Conservation (phyloP, 305 asterid species). For the Plantago coronopus region DNA sequence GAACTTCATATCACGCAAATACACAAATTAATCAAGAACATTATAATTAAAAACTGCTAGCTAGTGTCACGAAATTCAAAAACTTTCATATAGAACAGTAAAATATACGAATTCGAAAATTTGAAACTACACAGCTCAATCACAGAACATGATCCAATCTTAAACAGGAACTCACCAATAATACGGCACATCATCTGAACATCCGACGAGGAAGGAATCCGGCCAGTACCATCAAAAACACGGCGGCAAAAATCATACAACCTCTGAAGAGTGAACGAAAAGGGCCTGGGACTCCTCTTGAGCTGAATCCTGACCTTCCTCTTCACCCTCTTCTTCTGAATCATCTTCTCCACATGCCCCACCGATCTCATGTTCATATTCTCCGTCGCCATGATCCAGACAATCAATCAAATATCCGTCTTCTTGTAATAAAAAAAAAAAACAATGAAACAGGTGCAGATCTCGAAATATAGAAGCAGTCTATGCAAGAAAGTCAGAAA, state of each 20-base stretch:
- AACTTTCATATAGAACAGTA: too few relatives aligned
- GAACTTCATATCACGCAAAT: too few relatives aligned
- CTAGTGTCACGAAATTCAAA: too few relatives aligned
- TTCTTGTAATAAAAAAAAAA: too few relatives aligned
- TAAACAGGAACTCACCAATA: slow-evolving; percentile 40
- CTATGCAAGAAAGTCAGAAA: slow-evolving; percentile 8
- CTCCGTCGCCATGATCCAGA: slow-evolving; percentile 30
- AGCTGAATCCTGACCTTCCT: slow-evolving; percentile 28
- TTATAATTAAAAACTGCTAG: too few relatives aligned
- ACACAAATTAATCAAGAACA: too few relatives aligned
- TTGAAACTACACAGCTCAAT: too few relatives aligned
- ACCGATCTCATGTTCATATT: slow-evolving; percentile 14
- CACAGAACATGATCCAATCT: too few relatives aligned
- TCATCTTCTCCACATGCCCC: slow-evolving; percentile 23
- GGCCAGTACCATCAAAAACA: slow-evolving; percentile 51
- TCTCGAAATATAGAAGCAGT: too few relatives aligned
- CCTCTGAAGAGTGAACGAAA: slow-evolving; percentile 40
- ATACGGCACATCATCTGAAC: slow-evolving; percentile 43
- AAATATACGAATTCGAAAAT: too few relatives aligned
- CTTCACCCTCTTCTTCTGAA: slow-evolving; percentile 36
- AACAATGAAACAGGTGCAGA: too few relatives aligned
- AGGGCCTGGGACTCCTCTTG: slow-evolving; percentile 23
- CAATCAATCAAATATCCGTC: too few relatives aligned
- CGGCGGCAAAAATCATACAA: slow-evolving; percentile 43
- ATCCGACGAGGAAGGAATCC: slow-evolving; percentile 43